Conservation (phyloP, 208 protist genomes). For the Strigomonas culicis region DNA sequence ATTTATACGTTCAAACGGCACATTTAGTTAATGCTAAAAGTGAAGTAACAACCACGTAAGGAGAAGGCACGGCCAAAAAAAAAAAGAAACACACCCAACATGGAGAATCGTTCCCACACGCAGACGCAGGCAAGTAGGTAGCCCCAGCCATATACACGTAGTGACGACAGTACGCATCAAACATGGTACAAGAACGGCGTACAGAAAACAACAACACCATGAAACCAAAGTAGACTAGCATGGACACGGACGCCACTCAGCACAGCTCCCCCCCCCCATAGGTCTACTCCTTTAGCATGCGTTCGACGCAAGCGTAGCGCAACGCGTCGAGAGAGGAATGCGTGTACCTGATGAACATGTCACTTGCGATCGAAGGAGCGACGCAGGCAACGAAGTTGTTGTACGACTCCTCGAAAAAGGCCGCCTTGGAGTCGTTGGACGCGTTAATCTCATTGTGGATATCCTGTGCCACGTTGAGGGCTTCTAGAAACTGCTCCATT, state of each 20-base stretch:
- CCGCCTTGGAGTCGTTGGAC: constrained; percentile 30
- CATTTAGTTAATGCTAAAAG: too few relatives aligned
- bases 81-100: neutral
- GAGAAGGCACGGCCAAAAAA: neutral
- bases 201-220: too few relatives aligned
- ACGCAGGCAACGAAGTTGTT: constrained; percentile 42
- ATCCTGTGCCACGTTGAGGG: constrained; percentile 61
- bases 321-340: constrained; percentile 59
- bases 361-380: constrained; percentile 59
- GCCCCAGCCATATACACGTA: too few relatives aligned
- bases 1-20: too few relatives aligned
- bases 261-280: too few relatives aligned
- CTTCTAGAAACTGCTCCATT: constrained; percentile 49
- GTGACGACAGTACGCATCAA: too few relatives aligned
- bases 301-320: constrained; percentile 73
- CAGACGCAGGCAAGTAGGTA: too few relatives aligned
- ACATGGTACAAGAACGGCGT: too few relatives aligned
- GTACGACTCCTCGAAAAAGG: constrained; percentile 49
- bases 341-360: constrained; percentile 69
- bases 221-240: too few relatives aligned
- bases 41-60: too few relatives aligned
- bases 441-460: constrained; percentile 31
- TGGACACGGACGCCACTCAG: too few relatives aligned
- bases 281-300: constrained; percentile 69
- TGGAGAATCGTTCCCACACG: neutral